These are phyloP conservation scores for Incumbomyces delicatus DNA, from an alignment of 2,329 filamentous ascomycete genomes.

Conservation along the genomic window DNA sequence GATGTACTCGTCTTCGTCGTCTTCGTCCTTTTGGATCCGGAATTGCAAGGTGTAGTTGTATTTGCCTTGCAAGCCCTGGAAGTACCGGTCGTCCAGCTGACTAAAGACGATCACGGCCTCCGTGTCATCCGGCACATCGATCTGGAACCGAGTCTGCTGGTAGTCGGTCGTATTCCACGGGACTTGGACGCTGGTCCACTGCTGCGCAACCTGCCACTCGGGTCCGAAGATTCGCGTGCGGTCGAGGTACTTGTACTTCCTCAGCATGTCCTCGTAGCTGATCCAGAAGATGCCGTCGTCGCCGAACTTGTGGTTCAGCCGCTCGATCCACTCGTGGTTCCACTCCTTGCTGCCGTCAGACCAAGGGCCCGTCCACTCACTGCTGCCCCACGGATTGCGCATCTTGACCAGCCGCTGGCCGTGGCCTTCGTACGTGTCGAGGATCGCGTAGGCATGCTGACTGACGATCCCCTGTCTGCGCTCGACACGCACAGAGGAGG, in stretches of 20 bases:
- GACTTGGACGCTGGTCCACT: slow-evolving; percentile 52
- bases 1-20: slow-evolving; percentile 50
- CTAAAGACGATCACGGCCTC: slow-evolving; percentile 50
- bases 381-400: slow-evolving; percentile 72
- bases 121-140: slow-evolving; percentile 43
- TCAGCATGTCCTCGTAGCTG: slow-evolving; percentile 48
- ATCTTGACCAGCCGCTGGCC: slow-evolving; percentile 49
- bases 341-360: slow-evolving; percentile 75
- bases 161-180: slow-evolving; percentile 52
- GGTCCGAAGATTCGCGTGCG: slow-evolving; percentile 51
- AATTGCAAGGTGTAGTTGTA: slow-evolving; percentile 51
- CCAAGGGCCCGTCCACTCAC: slow-evolving; percentile 76
- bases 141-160: slow-evolving; percentile 49
- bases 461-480: slow-evolving; percentile 36
- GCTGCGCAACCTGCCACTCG: slow-evolving; percentile 52
- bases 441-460: slow-evolving; percentile 49
- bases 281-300: slow-evolving; percentile 64
- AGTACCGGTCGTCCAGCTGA: slow-evolving; percentile 53
- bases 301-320: slow-evolving; percentile 63
- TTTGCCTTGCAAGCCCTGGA: slow-evolving; percentile 47
- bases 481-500: slow-evolving; percentile 21
- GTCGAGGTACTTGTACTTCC: slow-evolving; percentile 51
- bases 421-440: slow-evolving; percentile 51
- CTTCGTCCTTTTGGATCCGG: slow-evolving; percentile 46
- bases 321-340: slow-evolving; percentile 68